Conservation (phyloP, 2,329 filamentous ascomycete species). For the Apiospora saccharicola region DNA sequence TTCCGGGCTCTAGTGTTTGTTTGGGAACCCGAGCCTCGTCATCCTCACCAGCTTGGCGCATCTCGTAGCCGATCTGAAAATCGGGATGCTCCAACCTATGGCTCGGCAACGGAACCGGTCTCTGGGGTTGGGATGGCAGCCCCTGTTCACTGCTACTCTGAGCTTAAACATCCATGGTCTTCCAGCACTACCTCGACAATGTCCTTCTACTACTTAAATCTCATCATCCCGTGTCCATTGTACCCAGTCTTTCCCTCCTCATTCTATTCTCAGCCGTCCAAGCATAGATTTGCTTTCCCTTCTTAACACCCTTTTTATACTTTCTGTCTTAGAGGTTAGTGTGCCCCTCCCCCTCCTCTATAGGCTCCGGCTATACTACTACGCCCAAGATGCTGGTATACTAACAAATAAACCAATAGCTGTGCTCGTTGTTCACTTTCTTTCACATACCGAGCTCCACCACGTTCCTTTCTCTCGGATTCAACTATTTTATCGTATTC, state of each 20-base stretch:
- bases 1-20: conserved; percentile 10
- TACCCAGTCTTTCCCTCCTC: conserved; percentile 20
- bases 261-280: conserved; percentile 11
- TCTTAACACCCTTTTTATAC: conserved; percentile 2
- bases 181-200: neutral
- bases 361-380: neutral
- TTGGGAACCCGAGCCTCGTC: conserved; percentile 1
- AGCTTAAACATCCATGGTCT: conserved; percentile 1
- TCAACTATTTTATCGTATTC: neutral
- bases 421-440: conserved; percentile 23
- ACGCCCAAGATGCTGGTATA: neutral
- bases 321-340: conserved; percentile 22
- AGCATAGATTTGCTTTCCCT: conserved; percentile 22
- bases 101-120: neutral
- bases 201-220: conserved; percentile 11
- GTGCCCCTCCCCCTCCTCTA: neutral
- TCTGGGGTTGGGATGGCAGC: neutral
- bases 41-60: neutral
- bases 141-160: conserved; percentile 9
- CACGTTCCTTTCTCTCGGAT: conserved; percentile 1
- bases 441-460: conserved; percentile 12
- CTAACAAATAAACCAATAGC: neutral
- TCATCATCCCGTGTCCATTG: neutral
- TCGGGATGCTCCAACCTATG: conserved; percentile 8
- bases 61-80: conserved; percentile 10